Percentiles rank a stretch among this genome's conserved stretches.
These are phyloP conservation scores for Collybia mongolica DNA, from an alignment of 768 basidiomycete species.

Conservation along the genomic window DNA sequence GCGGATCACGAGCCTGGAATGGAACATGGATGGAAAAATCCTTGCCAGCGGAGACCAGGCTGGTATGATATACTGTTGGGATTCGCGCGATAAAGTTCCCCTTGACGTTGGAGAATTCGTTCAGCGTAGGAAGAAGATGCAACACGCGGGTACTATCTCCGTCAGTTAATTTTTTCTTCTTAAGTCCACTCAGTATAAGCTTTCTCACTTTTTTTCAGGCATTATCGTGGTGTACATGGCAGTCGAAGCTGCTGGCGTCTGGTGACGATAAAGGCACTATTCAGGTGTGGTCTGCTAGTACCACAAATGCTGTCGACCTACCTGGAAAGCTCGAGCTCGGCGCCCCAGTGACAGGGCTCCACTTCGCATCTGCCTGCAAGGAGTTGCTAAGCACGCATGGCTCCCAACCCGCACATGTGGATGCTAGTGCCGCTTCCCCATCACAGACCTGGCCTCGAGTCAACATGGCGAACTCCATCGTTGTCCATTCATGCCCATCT, in stretches of 20 bases:
- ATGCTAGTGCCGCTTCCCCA: conserved; percentile 1
- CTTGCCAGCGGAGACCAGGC: conserved; percentile 77
- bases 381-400: conserved; percentile 85
- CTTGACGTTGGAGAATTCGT: conserved; percentile 56
- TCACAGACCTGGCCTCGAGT: conserved; percentile 14
- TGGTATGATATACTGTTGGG: conserved; percentile 80
- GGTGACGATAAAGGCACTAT: conserved; percentile 63
- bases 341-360: conserved; percentile 66
- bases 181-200: not conserved
- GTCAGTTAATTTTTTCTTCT: conserved; percentile 29
- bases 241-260: conserved; percentile 72
- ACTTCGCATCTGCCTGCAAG: conserved; percentile 79
- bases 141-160: conserved; percentile 60
- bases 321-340: conserved; percentile 47
- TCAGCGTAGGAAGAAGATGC: conserved; percentile 64
- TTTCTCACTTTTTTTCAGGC: conserved; percentile 43
- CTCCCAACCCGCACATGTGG: conserved; percentile 16
- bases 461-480: conserved; percentile 34
- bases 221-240: conserved; percentile 90
- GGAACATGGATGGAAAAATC: conserved; percentile 64
- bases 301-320: conserved; percentile 37
- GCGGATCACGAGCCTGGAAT: conserved; percentile 61
- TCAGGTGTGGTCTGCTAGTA: conserved; percentile 50
- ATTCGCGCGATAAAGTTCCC: conserved; percentile 49
- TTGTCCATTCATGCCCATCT: conserved; percentile 59